Percentiles rank a stretch among this genome's conserved stretches.
These are phyloP conservation scores for Amylocystis lapponica DNA, from an alignment of 768 basidiomycete genomes.

Conservation along the genomic window DNA sequence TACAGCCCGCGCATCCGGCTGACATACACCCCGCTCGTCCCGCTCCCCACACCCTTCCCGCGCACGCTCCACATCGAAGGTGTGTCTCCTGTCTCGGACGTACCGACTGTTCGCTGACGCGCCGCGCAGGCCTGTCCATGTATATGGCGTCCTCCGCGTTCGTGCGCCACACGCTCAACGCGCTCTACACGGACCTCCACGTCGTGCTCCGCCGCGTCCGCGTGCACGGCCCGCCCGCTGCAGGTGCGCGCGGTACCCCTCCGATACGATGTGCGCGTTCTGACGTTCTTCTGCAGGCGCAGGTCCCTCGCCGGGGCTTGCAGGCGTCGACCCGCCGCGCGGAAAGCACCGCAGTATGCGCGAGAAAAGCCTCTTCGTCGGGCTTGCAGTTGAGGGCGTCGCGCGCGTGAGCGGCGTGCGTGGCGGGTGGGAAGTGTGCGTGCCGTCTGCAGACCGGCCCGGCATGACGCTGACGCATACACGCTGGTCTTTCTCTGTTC, in stretches of 20 bases:
- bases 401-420: constrained; percentile 56
- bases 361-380: constrained; percentile 55
- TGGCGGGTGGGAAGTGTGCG: constrained; percentile 74
- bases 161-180: constrained; percentile 68
- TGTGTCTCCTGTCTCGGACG: constrained; percentile 24
- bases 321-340: no score
- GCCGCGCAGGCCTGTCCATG: constrained; percentile 53
- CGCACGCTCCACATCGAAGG: constrained; percentile 68
- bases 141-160: constrained; percentile 69
- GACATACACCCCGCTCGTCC: constrained; percentile 62
- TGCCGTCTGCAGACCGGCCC: no score
- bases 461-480: no score
- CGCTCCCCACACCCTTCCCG: constrained; percentile 65
- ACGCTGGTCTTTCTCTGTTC: neutral
- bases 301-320: no score
- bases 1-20: constrained; percentile 63
- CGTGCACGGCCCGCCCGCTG: constrained; percentile 19
- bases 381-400: constrained; percentile 49
- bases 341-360: constrained; percentile 31
- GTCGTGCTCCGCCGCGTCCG: constrained; percentile 49
- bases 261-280: neutral
- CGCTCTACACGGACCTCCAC: constrained; percentile 61
- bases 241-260: neutral
- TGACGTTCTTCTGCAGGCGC: neutral
- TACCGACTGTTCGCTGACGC: constrained; percentile 2